phyloP scores from a whole-genome alignment of 169 alveolate genomes.

The Plasmodium coatneyi region DNA sequence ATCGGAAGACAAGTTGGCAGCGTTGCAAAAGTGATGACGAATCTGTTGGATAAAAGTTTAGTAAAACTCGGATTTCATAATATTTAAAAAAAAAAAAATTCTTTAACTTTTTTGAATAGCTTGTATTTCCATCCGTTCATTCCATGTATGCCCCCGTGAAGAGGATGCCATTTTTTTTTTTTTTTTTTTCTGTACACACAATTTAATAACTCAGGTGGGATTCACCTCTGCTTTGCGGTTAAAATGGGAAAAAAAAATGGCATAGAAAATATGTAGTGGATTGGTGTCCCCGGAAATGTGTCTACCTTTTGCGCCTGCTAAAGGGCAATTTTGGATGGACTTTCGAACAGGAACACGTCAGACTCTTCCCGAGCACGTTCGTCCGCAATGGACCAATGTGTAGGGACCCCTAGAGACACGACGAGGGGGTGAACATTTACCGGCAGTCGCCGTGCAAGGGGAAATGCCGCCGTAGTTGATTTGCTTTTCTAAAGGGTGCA shows the following conservation, averaged over 20 bases:
- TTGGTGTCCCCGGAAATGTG: too few relatives aligned
- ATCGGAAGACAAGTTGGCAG: background rate
- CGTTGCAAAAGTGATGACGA: background rate
- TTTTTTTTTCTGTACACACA: background rate
- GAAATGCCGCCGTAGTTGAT: too few relatives aligned
- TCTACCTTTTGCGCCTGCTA: too few relatives aligned
- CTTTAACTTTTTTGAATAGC: background rate
- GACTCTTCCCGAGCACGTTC: too few relatives aligned
- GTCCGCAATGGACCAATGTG: too few relatives aligned
- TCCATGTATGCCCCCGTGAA: background rate
- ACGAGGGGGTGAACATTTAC: too few relatives aligned
- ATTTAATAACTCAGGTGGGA: background rate
- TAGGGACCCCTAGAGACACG: too few relatives aligned
- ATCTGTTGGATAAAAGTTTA: background rate
- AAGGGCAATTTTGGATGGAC: too few relatives aligned
- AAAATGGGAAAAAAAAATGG: background rate
- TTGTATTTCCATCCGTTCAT: background rate
- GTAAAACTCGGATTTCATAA: background rate
- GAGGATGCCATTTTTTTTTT: background rate
- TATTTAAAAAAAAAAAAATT: background rate
- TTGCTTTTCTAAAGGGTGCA: background rate
- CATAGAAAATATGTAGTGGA: background rate
- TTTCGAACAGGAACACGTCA: too few relatives aligned
- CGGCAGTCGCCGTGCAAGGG: too few relatives aligned
- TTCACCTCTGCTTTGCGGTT: background rate